Evolutionary conservation across 2,329 filamentous ascomycete genomes (phyloP), one percentile per base, ranked within the genome.

Genomic region (Pestalotiopsis sp.): DNA sequence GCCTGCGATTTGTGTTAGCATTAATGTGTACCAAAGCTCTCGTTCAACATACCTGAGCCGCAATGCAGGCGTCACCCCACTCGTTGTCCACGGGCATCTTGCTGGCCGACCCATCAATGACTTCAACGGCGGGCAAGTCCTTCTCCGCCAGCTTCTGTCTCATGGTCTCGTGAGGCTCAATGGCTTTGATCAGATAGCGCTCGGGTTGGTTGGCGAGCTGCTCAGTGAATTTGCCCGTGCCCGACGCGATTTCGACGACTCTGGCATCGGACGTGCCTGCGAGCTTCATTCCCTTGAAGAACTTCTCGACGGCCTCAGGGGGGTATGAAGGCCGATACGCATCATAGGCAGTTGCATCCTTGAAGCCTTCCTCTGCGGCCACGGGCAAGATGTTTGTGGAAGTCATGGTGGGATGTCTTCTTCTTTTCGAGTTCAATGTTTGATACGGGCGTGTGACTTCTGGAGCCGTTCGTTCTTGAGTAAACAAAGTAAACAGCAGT

Each of bases 141-240:
- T 94, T 94, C 68, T 79, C 80, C 58, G 79, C 84, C 60, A 94
- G 81, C 73, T 88, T 85, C 60, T 81, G 81, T 52, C 91, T 83
- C 91, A 94, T 94, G n/a, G 83, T 85, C 68, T 80, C 81, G 74
- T 92, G 87, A 27, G 91, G 91, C 78, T 93, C 86, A 63, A 93
- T 82, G 61, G 90, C 87, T 60, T 90, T 74, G 70, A 94, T 82
- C 57, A 87, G 75, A 78, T 87, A 93, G 6, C 80, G 75, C 78
- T 93, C 92, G 0, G 84, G 81, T 38, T 90, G 82, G 14, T 78
- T 80, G 6, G 88, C 87, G 41, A 94, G 82, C 20, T 85, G 73
- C 76, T 91, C 88, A 0, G 91, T 93, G 74, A 93, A 90, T 75
- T 92, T 92, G 31, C 91, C 91, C 0, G 91, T 92, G 0, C 91